Base-by-base conservation (phyloP, 176 grass and related monocot genomes). In the Puya raimondii region DNA sequence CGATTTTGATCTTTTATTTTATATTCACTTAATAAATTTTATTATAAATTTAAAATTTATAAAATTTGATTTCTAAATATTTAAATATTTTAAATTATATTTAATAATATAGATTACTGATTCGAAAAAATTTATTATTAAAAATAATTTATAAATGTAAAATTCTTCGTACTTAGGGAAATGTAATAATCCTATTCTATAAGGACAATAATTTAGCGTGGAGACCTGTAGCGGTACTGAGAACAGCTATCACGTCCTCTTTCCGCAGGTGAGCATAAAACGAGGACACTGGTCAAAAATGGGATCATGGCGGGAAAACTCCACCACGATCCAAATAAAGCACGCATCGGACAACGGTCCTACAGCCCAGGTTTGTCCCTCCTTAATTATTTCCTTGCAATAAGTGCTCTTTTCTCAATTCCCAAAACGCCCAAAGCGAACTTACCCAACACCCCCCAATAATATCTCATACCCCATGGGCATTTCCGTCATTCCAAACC, bases 401-500 rank as follows among this genome's bases (percentile, higher is more conserved):
- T 7, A 7, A 42, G 33, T 8, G 4, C 17, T 21, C 23, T 50
- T 25, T 14, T 7, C 63, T 23, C 49, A 49, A 47, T 53, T 49
- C 21, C 20, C 42, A 26, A 48, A 17, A 7, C 17, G 29, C 61
- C 58, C 27, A 20, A 56, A 29, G 7, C 64, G 3, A 51, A 53
- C 68, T 25, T 74, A 12, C 22, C 65, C 26, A 47, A 47, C 25
- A 12, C 14, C 1, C 7, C 16, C 63, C 48, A 49, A 49, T 14
- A 17, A 11, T 42, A 16, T 16, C 70, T n/a, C 54, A 54, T 5
- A 22, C 26, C 16, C 1, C 69, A 50, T 58, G 70, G 70, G 20
- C 33, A 80, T 74, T 69, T 67, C 12, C 22, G 64, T 74, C 16
- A 74, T 74, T 76, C 64, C 33, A 65, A 51, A 23, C 23, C 9